Base-by-base conservation (phyloP, 192 early-diverging fungal species). In the Podila epigama region DNA sequence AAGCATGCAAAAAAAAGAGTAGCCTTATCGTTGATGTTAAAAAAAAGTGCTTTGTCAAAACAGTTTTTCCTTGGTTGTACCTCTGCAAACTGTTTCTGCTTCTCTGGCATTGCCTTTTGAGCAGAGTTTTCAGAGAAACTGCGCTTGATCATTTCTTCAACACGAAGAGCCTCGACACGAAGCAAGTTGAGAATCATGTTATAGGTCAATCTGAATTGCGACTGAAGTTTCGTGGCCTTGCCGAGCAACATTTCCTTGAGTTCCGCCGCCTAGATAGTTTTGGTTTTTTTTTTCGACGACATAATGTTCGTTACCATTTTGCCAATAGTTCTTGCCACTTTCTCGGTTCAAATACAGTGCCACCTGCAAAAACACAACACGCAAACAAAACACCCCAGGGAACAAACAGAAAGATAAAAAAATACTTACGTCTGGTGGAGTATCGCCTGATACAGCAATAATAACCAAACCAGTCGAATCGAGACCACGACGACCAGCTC, bases 81-180 rank as follows among this genome's bases (percentile, higher is more conserved):
- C 65, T 94, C 89, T 28, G 88, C 83, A 63, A 92, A 80, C 39
- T 85, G 66, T 55, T 84, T 86, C 69, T 95, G 85, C 25, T 94
- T 89, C 51, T 96, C 95, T 0, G 96, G 97, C 34, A 97, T 80
- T 40, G 89, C 60, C 58, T 94, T 92, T 84, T 99, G 96, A n/a
- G 87, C 78, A 6, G 78, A 70, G 79, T 95, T 95, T 66, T 98
- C 97, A 5, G 92, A 95, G 89, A 99, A 99, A 81, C 91, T 93
- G 37, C 95, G 92, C 66, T 97, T 96, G 79, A 99, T 98, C 91
- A 99, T 96, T 64, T 99, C 97, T 65, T 99, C 97, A 1, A 98
- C 96, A 51, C 93, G 93, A 28, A 99, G 84, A 15, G 95, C 92
- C 69, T 97, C 95, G 4, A 97, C 96, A 35, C 97, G 91, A 60